Conservation (phyloP, 2,329 filamentous ascomycete species). For the Biscogniauxia sp. region DNA sequence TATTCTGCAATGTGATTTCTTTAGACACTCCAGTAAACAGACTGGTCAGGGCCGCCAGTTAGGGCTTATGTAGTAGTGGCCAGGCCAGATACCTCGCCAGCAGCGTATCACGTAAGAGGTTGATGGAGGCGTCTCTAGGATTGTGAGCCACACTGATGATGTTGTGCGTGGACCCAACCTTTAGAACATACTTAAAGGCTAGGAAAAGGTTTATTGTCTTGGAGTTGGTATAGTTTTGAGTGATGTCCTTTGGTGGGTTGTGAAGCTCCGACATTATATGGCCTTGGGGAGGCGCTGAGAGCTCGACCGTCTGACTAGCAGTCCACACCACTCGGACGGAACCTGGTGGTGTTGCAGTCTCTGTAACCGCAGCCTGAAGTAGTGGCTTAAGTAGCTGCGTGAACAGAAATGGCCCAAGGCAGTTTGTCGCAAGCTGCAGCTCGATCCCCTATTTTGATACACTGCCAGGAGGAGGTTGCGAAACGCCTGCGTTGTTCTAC, state of each 20-base stretch:
- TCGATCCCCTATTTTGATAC: conserved; percentile 36
- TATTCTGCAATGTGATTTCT: conserved; percentile 6
- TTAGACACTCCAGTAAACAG: conserved; percentile 10
- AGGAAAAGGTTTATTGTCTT: conserved; percentile 23
- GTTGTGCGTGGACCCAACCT: not conserved
- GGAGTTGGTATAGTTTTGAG: conserved; percentile 17
- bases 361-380: conserved; percentile 26
- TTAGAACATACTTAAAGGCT: conserved; percentile 14
- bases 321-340: conserved; percentile 20
- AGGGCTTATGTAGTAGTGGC: conserved; percentile 16
- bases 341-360: not conserved
- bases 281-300: conserved; percentile 13
- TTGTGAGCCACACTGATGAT: conserved; percentile 18
- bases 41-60: conserved; percentile 10
- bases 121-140: conserved; percentile 16
- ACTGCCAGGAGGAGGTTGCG: conserved; percentile 15
- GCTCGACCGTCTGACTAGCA: conserved; percentile 17
- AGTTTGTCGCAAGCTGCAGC: conserved; percentile 35
- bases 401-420: conserved; percentile 35
- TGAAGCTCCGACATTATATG: conserved; percentile 19
- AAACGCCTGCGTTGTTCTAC: conserved; percentile 27
- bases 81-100: conserved; percentile 14
- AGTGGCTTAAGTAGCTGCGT: conserved; percentile 34
- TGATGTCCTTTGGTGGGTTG: conserved; percentile 12
- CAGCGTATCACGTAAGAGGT: conserved; percentile 21